phyloP scores from a whole-genome alignment of 345 rosid genomes.

The Euclidium syriacum region DNA sequence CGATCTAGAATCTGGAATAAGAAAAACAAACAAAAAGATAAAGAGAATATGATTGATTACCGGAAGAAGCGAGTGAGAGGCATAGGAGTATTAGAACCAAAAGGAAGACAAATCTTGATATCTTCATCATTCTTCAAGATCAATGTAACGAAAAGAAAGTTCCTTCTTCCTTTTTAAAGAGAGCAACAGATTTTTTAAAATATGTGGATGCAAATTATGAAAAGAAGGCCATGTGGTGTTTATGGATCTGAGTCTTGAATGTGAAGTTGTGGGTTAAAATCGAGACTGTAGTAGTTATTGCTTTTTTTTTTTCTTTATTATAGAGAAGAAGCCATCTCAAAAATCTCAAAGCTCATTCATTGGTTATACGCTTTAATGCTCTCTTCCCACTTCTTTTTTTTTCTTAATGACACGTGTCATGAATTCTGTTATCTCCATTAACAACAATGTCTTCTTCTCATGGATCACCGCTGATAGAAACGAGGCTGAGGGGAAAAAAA shows the following conservation, averaged over 20 bases:
- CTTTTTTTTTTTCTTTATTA: neutral
- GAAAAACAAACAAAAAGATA: too few species aligned
- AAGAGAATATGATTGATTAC: neutral
- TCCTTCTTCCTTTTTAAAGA: neutral
- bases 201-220: neutral
- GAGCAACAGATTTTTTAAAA: neutral
- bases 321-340: constrained; percentile 18
- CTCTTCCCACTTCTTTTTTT: neutral
- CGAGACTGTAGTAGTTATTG: constrained; percentile 28
- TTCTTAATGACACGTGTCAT: constrained; percentile 15
- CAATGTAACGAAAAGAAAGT: neutral
- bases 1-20: too few species aligned
- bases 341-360: constrained; percentile 30
- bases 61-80: constrained; percentile 16
- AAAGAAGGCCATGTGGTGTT: neutral
- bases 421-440: neutral
- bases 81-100: neutral
- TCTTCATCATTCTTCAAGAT: constrained; percentile 16
- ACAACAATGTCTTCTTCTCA: constrained; percentile 17
- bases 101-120: constrained; percentile 4
- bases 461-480: constrained; percentile 17
- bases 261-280: constrained; percentile 25
- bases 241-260: constrained; percentile 22
- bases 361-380: constrained; percentile 29
- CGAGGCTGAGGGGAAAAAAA: neutral